Evolutionary conservation across 129 eudicot species (phyloP), one percentile per base, ranked within the genome.

Genomic region (Deinandra increscens): DNA sequence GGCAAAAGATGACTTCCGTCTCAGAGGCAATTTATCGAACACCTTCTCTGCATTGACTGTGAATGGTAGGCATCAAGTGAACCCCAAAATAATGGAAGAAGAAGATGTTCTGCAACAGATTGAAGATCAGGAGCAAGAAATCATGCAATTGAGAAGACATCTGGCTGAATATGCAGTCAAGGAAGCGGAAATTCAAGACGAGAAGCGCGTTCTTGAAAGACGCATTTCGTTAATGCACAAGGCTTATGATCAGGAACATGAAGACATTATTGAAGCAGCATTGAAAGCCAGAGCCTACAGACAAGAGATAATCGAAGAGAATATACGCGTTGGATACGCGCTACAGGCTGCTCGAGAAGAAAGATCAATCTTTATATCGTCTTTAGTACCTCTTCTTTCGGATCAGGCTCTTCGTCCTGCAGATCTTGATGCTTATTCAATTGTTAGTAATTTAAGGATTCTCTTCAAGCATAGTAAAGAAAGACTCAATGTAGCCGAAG

Each of bases 241-340:
- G 77, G 99, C 93, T 56, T 89, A 89, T 65, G 97, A 93, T 76
- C 95, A 87, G 75, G 97, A 93, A 78, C 93, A 89, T 31, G 84
- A 78, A 71, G 99, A 93, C 60, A 87, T 89, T 58, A 64, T 80
- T 76, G 90, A 83, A 64, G 95, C 99, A 49, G 82, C 97, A 5
- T 78, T 92, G 1, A 93, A 85, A 85, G 99, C 99, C 50, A 79
- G 81, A 34, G 81, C 92, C 56, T 93, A 93, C 64, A 89, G 95
- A 72, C 99, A 89, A 72, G 95, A 87, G 20, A 85, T 93, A 79
- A 76, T 85, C 46, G 98, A 93, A 73, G 98, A 93, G 70, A 93
- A 93, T 73, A 89, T 93, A 39, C 90, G 90, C 33, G 87, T 93
- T 62, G 80, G 87, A 4, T 93, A 93, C 79, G 90, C 92, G 19